Base-by-base conservation (phyloP, 73 alveolate species). In the Loxodes magnus region DNA sequence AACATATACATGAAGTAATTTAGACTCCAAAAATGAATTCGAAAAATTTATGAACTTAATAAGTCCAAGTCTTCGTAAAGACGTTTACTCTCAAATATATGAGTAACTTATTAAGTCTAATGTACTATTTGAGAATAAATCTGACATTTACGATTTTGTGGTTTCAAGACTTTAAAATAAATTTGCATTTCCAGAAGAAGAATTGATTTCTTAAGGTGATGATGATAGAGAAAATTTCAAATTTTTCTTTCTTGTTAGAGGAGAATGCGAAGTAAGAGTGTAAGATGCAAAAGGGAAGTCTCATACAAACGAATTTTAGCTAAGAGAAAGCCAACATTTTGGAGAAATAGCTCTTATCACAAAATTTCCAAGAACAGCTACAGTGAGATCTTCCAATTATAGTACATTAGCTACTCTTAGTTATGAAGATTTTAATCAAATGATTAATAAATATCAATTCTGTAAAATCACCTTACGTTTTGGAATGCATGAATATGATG, bases 341-440 rank as follows among this genome's bases (percentile, higher is more conserved):
- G 99, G 99, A 3, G 99, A 93, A 63, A 53, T 92, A n/a, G 95
- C 96, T 25, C 56, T 93, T 21, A 54, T 88, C 4, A 80, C 83
- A 44, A 62, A 69, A 36, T 67, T 81, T 34, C 80, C 66, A 41
- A 70, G 99, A 50, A 85, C 96, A 30, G 99, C 99, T 7, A 86
- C 96, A 0, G 88, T 89, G 6, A 65, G 50, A 17, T 74, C 95
- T 19, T 81, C 60, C 41, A 86, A 77, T 27, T 90, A 77, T 24
- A 64, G 93, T 20, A 91, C 87, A 34, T 58, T 92, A 56, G 93
- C 87, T 36, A 61, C 57, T 33, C 74, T 92, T 23, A 59, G 69
- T 30, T 58, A 75, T 43, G 58, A 43, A 12, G 74, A 64, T 50
- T 92, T 77, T 64, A 74, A 51, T 50, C 66, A 79, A 26, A 46